phyloP scores from a whole-genome alignment of 257 asterid species.

The Parsonsia alboflavescens region DNA sequence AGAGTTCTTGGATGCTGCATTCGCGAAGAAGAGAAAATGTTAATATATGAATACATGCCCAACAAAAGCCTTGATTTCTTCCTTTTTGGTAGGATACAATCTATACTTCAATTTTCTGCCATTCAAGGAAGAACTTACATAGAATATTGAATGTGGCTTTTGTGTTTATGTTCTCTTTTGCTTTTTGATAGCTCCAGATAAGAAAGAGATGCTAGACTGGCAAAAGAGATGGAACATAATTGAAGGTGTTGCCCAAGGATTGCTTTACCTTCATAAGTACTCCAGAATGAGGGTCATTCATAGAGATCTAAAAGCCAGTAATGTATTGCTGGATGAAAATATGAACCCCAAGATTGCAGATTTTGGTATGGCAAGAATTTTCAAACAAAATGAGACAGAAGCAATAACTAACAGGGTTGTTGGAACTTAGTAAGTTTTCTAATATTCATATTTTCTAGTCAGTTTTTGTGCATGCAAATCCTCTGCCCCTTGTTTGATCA shows the following conservation, averaged over 20 bases:
- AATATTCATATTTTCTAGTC: neutral
- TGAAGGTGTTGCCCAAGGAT: slow-evolving; percentile 49
- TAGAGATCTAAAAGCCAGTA: too few species aligned
- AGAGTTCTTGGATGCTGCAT: too few species aligned
- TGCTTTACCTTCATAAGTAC: slow-evolving; percentile 60
- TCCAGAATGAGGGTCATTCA: slow-evolving; percentile 52
- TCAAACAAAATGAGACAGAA: slow-evolving; percentile 35
- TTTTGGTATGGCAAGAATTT: slow-evolving; percentile 62
- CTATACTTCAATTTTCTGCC: neutral
- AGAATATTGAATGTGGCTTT: too few species aligned
- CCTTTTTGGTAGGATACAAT: too few species aligned
- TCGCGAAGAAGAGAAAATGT: too few species aligned
- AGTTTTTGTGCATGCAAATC: neutral
- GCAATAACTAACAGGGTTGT: slow-evolving; percentile 48
- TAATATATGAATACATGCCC: too few species aligned
- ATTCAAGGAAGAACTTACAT: too few species aligned
- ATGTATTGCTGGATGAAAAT: slow-evolving; percentile 45
- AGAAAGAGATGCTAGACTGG: slow-evolving; percentile 26
- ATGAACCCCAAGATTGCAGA: slow-evolving; percentile 66
- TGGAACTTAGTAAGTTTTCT: slow-evolving; percentile 52
- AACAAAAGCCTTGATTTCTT: too few species aligned
- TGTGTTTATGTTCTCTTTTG: neutral
- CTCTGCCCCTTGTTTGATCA: neutral
- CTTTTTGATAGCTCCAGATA: slow-evolving; percentile 25
- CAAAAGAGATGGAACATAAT: slow-evolving; percentile 30